phyloP scores from a whole-genome alignment of 345 rosid species.

The Ceriops zippeliana region DNA sequence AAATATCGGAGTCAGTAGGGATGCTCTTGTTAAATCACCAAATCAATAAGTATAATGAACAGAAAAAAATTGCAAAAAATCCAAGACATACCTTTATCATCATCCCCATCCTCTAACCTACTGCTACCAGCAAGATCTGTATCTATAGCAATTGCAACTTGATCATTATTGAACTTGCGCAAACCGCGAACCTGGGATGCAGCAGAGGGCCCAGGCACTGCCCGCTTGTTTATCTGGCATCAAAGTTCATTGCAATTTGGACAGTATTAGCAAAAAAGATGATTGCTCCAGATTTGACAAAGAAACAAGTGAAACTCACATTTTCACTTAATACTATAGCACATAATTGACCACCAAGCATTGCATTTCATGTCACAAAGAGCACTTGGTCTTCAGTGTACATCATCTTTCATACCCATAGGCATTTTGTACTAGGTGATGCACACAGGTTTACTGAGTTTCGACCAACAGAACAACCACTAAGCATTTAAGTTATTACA shows the following conservation, averaged over 20 bases:
- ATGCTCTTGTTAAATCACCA: not conserved
- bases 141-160: slow-evolving; percentile 84
- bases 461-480: not conserved
- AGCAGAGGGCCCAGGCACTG: slow-evolving; percentile 45
- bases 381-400: too few relatives aligned
- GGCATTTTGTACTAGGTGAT: too few relatives aligned
- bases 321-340: not conserved
- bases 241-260: slow-evolving; percentile 13
- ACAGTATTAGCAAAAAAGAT: not conserved
- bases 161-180: slow-evolving; percentile 82
- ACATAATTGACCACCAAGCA: too few relatives aligned
- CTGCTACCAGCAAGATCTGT: slow-evolving; percentile 38
- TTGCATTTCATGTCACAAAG: too few relatives aligned
- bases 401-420: too few relatives aligned
- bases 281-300: not conserved
- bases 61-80: not conserved
- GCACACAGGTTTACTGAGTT: not conserved
- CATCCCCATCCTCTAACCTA: slow-evolving; percentile 80
- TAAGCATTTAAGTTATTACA: not conserved
- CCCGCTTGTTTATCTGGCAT: slow-evolving; percentile 71
- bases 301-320: not conserved
- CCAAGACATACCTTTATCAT: slow-evolving; percentile 67
- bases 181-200: slow-evolving; percentile 84
- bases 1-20: not conserved
- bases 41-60: not conserved